Base-by-base conservation (phyloP, 2,329 filamentous ascomycete species). In the Chrysoporthe austroafricana region DNA sequence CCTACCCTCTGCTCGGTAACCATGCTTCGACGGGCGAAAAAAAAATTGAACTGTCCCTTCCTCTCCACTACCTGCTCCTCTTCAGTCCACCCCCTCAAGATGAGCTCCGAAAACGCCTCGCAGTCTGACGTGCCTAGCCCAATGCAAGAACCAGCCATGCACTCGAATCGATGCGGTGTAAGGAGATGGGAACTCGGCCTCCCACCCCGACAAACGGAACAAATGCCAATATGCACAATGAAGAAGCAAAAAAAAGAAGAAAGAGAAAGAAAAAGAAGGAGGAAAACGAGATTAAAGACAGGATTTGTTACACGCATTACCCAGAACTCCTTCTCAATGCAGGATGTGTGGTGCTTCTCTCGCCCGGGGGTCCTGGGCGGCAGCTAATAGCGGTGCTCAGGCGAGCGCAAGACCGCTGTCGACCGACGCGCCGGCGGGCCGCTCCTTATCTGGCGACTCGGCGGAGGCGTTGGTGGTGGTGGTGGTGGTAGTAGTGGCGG, bases 341-440 rank as follows among this genome's bases (percentile, higher is more conserved):
- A 70, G 57, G 18, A 8, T 54, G 43, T 58, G 57, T 44, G 42
- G 26, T 26, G 26, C 26, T 26, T 66, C 42, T 32, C 18, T 36
- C 3, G 5, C 6, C 32, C 11, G 34, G 46, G 36, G 58, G 46
- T 44, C 62, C 26, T 26, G 58, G 48, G 57, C 46, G 42, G 44
- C 16, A 46, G 32, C 34, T 9, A 43, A 56, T 26, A 43, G 72
- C 4, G 43, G 39, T 39, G 16, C 58, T 56, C 60, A 70, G 34
- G 66, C 52, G 64, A 76, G 62, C 0, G 73, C 74, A 2, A 75
- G 71, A 26, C 74, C 74, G 61, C 74, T 76, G 66, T 76, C 74
- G n/a, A 74, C 68, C 2, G 74, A 75, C 14, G 70, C 70, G 26
- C 70, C 71, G 8, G 70, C 59, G 18, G 71, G 66, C 42, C 71